Evolutionary conservation across 2,329 filamentous ascomycete species (phyloP).

Genomic region (Alternaria dauci): DNA sequence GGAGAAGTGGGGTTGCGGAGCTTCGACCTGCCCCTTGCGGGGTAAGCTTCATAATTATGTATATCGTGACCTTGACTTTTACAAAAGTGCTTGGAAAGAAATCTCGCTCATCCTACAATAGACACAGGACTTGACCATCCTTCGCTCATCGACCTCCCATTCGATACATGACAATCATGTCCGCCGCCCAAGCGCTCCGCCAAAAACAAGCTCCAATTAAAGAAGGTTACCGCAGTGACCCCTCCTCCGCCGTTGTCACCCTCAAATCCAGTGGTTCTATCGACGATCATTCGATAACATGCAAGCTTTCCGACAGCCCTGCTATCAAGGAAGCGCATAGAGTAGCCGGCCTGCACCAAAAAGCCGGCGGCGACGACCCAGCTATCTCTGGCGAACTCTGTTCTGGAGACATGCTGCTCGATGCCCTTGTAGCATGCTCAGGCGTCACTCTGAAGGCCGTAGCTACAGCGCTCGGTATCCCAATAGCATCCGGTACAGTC

Average conservation of each 20-base stretch:
- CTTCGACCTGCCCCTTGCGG: slow-evolving; percentile 28
- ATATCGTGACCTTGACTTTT: background rate
- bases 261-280: slow-evolving; percentile 56
- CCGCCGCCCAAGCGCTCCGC: slow-evolving; percentile 51
- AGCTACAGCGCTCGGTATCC: slow-evolving; percentile 57
- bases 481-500: slow-evolving; percentile 54
- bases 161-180: slow-evolving; percentile 27
- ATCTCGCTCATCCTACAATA: background rate
- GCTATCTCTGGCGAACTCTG: slow-evolving; percentile 59
- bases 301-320: slow-evolving; percentile 56
- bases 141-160: background rate
- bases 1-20: slow-evolving; percentile 31
- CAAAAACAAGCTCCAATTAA: slow-evolving; percentile 60
- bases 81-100: background rate
- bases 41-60: slow-evolving; percentile 21
- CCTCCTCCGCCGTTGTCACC: slow-evolving; percentile 57
- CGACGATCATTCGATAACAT: slow-evolving; percentile 57
- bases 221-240: slow-evolving; percentile 55
- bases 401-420: slow-evolving; percentile 60
- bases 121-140: background rate
- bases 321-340: slow-evolving; percentile 52
- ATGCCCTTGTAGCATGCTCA: slow-evolving; percentile 60
- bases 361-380: slow-evolving; percentile 56
- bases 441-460: slow-evolving; percentile 62
- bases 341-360: slow-evolving; percentile 58